Evolutionary conservation across 495 filamentous ascomycete species (phyloP).

Genomic region (Podospora didyma): DNA sequence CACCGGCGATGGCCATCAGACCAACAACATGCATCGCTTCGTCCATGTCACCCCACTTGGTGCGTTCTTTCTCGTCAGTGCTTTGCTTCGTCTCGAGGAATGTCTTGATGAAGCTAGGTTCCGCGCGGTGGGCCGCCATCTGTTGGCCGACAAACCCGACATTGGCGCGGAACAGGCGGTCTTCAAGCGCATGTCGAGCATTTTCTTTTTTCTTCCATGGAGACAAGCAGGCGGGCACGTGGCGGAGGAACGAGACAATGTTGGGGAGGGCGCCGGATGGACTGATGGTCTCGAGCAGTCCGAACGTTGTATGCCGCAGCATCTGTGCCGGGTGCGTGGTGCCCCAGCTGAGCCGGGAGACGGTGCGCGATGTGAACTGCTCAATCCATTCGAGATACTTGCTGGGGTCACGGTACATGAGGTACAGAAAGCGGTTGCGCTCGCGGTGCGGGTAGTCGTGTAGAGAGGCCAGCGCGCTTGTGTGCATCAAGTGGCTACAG

Average conservation of each 20-base stretch:
- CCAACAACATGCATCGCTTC: slow-evolving; percentile 45
- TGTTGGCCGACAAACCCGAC: slow-evolving; percentile 37
- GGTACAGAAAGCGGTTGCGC: slow-evolving; percentile 50
- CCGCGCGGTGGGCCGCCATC: slow-evolving; percentile 15
- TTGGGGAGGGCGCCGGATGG: slow-evolving; percentile 55
- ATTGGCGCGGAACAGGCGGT: slow-evolving; percentile 30
- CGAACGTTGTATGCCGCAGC: slow-evolving; percentile 53
- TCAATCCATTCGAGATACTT: slow-evolving; percentile 54
- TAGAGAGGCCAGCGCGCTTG: slow-evolving; percentile 37
- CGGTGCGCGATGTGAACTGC: slow-evolving; percentile 56
- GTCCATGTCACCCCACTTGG: slow-evolving; percentile 19
- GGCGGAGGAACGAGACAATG: slow-evolving; percentile 39
- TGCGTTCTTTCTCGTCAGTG: slow-evolving; percentile 7
- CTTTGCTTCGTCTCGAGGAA: slow-evolving; percentile 31
- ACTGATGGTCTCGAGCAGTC: slow-evolving; percentile 54
- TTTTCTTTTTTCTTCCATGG: slow-evolving; percentile 52
- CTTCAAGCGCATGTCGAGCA: slow-evolving; percentile 36
- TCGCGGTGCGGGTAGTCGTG: slow-evolving; percentile 52
- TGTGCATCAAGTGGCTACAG: slow-evolving; percentile 52
- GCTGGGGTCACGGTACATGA: slow-evolving; percentile 32
- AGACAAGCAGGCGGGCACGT: slow-evolving; percentile 37
- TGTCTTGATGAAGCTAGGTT: slow-evolving; percentile 43
- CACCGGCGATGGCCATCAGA: slow-evolving; percentile 46
- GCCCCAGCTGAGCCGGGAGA: slow-evolving; percentile 58
- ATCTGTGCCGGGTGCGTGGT: slow-evolving; percentile 41